Evolutionary conservation across 371 early-diverging fungal species (phyloP), one percentile per base, ranked within the genome.

Genomic region (Neoconidiobolus thromboides): DNA sequence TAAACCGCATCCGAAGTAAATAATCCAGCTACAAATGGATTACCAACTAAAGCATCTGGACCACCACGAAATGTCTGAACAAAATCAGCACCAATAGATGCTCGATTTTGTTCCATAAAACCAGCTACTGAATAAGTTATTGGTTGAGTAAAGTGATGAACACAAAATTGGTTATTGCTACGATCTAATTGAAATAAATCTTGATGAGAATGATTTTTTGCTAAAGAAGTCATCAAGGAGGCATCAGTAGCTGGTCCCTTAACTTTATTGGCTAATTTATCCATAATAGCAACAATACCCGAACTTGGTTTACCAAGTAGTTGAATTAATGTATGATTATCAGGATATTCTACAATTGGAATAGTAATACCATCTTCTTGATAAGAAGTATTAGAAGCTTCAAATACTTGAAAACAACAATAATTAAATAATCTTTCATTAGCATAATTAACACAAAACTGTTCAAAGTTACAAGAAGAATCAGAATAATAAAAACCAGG

Each of bases 381-480:
- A 46, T 51, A 63, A 46, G 63, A 61, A 5, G 62, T 61, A 37
- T 62, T 61, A 36, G 56, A 41, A 39, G 62, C 61, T 26, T 69
- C 70, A 48, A 74, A 74, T 9, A 71, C 64, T 37, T 66, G 61
- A 15, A 43, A 55, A n/a, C 15, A 36, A 9, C 43, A 67, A 62
- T 77, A 88, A 42, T 81, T 74, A 47, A 82, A 79, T 3, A 93
- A 69, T 58, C 86, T 79, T 68, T 93, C 93, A 65, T 83, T 83
- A 50, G 88, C 86, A 60, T 85, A 75, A 66, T 93, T 90, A 65
- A 71, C 61, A 15, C 81, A 76, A 62, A 92, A 81, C 56, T 82
- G 77, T 62, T 91, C 83, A 68, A 90, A 88, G 36, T 71, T 46
- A 4, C 6, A 5, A 12, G 15, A n/a, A 51, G 3, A 14, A 15